Conservation (phyloP, 2,329 filamentous ascomycete species). For the Pseudogymnoascus sp. region DNA sequence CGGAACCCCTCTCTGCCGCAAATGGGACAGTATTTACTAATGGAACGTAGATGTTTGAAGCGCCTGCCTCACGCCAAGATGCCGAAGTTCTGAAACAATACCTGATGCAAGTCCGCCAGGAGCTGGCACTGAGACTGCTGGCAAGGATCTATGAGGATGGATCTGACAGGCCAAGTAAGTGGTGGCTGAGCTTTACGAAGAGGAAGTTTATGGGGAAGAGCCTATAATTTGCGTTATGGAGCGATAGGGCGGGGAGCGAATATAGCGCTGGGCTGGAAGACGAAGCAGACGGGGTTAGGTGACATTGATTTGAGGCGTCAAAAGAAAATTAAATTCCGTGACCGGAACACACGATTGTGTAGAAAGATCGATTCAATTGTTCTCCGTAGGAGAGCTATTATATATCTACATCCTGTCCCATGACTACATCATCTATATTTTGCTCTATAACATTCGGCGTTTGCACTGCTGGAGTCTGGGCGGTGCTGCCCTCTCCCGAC, state of each 20-base stretch:
- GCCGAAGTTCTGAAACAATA: slow-evolving; percentile 85
- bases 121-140: slow-evolving; percentile 74
- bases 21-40: neutral
- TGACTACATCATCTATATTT: neutral
- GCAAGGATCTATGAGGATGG: slow-evolving; percentile 80
- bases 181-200: slow-evolving; percentile 99
- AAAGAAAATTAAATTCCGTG: slow-evolving; percentile 7
- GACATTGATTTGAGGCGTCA: slow-evolving; percentile 1
- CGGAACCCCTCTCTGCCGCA: too few species aligned
- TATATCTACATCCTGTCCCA: slow-evolving; percentile 7
- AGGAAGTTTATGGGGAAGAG: slow-evolving; percentile 99
- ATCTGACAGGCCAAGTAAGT: slow-evolving; percentile 67
- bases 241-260: neutral
- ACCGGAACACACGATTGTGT: neutral
- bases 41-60: slow-evolving; percentile 67
- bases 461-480: neutral
- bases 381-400: slow-evolving; percentile 5
- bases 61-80: slow-evolving; percentile 77
- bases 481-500: neutral
- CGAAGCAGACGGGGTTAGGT: neutral
- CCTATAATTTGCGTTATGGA: slow-evolving; percentile 41
- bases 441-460: slow-evolving; percentile 3
- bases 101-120: slow-evolving; percentile 85
- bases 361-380: neutral
- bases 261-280: neutral